Evolutionary conservation across 2,329 filamentous ascomycete species (phyloP), one percentile per base, ranked within the genome.

Genomic region (Exophiala sp.): DNA sequence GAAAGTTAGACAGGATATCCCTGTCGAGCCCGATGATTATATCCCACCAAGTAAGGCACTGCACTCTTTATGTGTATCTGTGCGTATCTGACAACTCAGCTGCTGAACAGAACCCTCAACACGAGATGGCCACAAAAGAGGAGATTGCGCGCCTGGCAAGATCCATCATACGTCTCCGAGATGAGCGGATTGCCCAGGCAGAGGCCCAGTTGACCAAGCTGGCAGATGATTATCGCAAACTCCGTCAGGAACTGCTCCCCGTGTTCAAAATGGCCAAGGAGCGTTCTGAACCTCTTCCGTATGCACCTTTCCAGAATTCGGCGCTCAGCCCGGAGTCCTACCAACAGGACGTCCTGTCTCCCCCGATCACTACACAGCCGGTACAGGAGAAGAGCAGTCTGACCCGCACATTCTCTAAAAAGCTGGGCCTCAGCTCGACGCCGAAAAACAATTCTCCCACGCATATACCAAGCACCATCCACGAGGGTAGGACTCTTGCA

Each of bases 61-160:
- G n/a, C n/a, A n/a, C n/a, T n/a, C n/a, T n/a, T n/a, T n/a, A n/a
- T n/a, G n/a, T n/a, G 16, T 23, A 18, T 39, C 62, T 50, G 55
- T 50, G 18, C 16, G 48, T 34, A 8, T 8, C 45, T 55, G 24
- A 52, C 39, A 13, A 13, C 49, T 46, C 64, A 95, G 91, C 93
- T 58, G 91, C 89, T 65, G 93, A 96, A 65, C 86, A 86, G 58
- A 86, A 90, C 66, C 83, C 82, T 38, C 84, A 90, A 66, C 89
- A 95, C 64, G 82, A 87, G 49, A 86, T 83, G 34, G 91, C 91
- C 3, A 95, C 90, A 1, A 82, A 95, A 59, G 91, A 95, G 63
- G 93, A 98, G 64, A 88, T 98, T 63, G 86, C 88, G 58, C 83
- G 90, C 46, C 79, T 98, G 16, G 91, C 95, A 55, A 86, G 91